phyloP scores from a whole-genome alignment of 192 early-diverging fungal genomes.

The Coemansia sp. region DNA sequence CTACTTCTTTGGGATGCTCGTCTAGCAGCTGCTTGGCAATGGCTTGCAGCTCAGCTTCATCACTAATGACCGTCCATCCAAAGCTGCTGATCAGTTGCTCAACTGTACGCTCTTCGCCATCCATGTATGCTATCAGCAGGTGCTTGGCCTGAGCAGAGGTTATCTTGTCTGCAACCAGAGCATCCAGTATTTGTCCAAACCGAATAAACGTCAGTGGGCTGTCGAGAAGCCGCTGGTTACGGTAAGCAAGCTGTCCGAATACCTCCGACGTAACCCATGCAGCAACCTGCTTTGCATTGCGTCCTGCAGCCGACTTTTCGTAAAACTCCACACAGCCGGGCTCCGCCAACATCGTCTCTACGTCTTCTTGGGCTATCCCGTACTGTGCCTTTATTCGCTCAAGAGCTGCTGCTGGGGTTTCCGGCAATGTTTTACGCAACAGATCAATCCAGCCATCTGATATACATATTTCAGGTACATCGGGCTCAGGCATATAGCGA shows the following conservation, averaged over 20 bases:
- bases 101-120: slow-evolving; percentile 56
- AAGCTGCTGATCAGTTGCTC: slow-evolving; percentile 60
- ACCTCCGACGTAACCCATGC: slow-evolving; percentile 57
- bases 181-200: slow-evolving; percentile 63
- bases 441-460: slow-evolving; percentile 49
- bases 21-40: slow-evolving; percentile 21
- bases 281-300: slow-evolving; percentile 34
- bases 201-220: slow-evolving; percentile 56
- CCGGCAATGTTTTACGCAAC: slow-evolving; percentile 58
- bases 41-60: slow-evolving; percentile 16
- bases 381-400: slow-evolving; percentile 61
- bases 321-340: slow-evolving; percentile 73
- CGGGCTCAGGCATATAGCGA: slow-evolving; percentile 82
- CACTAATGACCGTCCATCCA: slow-evolving; percentile 58
- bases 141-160: slow-evolving; percentile 69
- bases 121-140: slow-evolving; percentile 67
- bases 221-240: slow-evolving; percentile 24
- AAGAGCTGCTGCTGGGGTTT: slow-evolving; percentile 67
- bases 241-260: slow-evolving; percentile 52
- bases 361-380: slow-evolving; percentile 57
- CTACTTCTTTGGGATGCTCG: slow-evolving; percentile 54
- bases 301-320: slow-evolving; percentile 58
- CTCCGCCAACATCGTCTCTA: slow-evolving; percentile 67
- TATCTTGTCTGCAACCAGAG: slow-evolving; percentile 56
- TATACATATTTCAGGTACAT: slow-evolving; percentile 34